These are phyloP conservation scores for Haplosporangium gracile DNA, from an alignment of 192 early-diverging fungal species.

Conservation along the genomic window DNA sequence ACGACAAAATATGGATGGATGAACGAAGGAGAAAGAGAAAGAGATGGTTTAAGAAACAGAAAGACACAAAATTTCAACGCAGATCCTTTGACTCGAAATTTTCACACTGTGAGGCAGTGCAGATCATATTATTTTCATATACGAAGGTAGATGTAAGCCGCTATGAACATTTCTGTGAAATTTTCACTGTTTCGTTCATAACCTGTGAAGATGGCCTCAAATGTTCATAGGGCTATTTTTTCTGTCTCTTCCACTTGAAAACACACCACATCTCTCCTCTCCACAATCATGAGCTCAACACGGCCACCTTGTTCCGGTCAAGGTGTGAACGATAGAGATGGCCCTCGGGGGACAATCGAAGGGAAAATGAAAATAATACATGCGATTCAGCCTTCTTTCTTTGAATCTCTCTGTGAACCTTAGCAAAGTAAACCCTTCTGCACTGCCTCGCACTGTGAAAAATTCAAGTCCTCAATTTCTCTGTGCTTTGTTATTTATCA, in stretches of 20 bases:
- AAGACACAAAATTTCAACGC: conserved; percentile 8
- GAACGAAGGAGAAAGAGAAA: conserved; percentile 1
- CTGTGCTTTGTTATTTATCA: neutral
- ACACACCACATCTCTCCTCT: neutral
- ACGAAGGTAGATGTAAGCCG: neutral
- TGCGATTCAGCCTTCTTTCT: neutral
- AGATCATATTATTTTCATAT: neutral
- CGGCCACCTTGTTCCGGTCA: too few species aligned
- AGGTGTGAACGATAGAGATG: too few species aligned
- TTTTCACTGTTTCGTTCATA: neutral
- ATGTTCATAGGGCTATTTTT: neutral
- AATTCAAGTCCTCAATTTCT: neutral
- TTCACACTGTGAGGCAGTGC: neutral
- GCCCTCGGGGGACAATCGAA: too few species aligned
- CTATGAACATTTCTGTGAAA: neutral
- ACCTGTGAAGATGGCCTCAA: neutral
- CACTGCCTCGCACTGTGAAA: neutral
- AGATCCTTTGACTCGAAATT: neutral
- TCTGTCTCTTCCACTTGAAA: neutral
- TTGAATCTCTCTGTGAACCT: neutral
- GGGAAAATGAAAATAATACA: neutral
- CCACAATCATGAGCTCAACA: neutral
- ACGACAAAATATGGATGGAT: conserved; percentile 10
- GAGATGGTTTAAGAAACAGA: conserved; percentile 8
- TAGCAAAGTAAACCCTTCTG: too few species aligned